Conservation (phyloP, 495 filamentous ascomycete genomes). For the Penicillium diatomitis region DNA sequence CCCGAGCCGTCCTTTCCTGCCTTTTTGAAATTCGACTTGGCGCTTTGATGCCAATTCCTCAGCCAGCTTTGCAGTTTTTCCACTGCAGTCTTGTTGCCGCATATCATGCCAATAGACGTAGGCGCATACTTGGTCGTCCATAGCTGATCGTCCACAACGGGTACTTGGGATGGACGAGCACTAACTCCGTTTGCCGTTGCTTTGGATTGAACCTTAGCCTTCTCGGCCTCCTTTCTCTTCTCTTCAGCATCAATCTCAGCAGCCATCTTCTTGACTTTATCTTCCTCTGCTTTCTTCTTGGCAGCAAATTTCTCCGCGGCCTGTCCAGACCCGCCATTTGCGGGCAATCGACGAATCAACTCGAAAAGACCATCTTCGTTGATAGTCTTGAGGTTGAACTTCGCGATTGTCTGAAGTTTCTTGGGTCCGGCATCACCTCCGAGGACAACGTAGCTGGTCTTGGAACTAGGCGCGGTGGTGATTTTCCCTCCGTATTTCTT, state of each 20-base stretch:
- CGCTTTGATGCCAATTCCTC: slow-evolving; percentile 64
- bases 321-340: slow-evolving; percentile 76
- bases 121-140: slow-evolving; percentile 98
- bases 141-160: slow-evolving; percentile 53
- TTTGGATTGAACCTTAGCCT: slow-evolving; percentile 30
- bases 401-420: slow-evolving; percentile 80
- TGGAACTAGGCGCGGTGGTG: slow-evolving; percentile 73
- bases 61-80: slow-evolving; percentile 88
- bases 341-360: slow-evolving; percentile 73
- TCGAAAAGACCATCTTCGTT: slow-evolving; percentile 87
- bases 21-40: slow-evolving; percentile 66
- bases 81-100: slow-evolving; percentile 85
- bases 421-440: slow-evolving; percentile 86
- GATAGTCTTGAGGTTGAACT: slow-evolving; percentile 76
- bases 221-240: slow-evolving; percentile 41
- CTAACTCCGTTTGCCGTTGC: slow-evolving; percentile 10
- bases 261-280: slow-evolving; percentile 66
- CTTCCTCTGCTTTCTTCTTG: slow-evolving; percentile 73
- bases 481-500: slow-evolving; percentile 92
- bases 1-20: slow-evolving; percentile 76
- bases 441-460: slow-evolving; percentile 88
- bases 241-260: slow-evolving; percentile 68
- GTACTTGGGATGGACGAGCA: slow-evolving; percentile 7
- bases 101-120: slow-evolving; percentile 73
- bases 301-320: slow-evolving; percentile 76